Evolutionary conservation across 148 eudicot species (phyloP).

Genomic region (Fallopia convolvulus): DNA sequence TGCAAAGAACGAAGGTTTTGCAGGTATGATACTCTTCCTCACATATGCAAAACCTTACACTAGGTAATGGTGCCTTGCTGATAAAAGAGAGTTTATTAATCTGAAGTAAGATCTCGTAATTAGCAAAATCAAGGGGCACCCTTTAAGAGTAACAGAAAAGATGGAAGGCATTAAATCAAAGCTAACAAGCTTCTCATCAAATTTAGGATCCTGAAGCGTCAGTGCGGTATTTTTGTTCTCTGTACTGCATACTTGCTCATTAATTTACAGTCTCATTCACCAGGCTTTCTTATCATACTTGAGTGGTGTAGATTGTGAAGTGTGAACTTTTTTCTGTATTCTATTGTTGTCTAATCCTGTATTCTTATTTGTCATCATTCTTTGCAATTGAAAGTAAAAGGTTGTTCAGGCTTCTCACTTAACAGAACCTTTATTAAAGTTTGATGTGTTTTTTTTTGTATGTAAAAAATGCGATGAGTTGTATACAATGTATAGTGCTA

Average conservation of each 20-base stretch:
- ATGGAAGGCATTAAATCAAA: background rate
- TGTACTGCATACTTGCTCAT: background rate
- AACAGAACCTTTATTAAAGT: background rate
- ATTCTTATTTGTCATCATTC: background rate
- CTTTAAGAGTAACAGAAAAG: background rate
- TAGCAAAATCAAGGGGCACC: background rate
- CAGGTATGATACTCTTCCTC: slow-evolving; percentile 29
- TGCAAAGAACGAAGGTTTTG: slow-evolving; percentile 60
- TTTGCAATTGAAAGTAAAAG: background rate
- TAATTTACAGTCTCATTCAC: background rate
- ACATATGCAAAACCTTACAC: background rate
- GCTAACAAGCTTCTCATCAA: background rate
- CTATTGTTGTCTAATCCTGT: no score
- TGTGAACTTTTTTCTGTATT: no score
- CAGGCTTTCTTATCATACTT: background rate
- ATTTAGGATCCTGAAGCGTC: background rate
- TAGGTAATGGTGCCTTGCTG: background rate
- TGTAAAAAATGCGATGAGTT: no score
- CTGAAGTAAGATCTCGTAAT: background rate
- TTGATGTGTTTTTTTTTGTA: background rate
- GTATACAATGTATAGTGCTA: no score
- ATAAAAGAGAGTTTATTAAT: background rate
- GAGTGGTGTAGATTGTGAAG: background rate
- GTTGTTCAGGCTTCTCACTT: background rate
- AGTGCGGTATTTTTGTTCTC: background rate